Base-by-base conservation (phyloP, 106 monocot genomes). In the Apostasia ramifera region DNA sequence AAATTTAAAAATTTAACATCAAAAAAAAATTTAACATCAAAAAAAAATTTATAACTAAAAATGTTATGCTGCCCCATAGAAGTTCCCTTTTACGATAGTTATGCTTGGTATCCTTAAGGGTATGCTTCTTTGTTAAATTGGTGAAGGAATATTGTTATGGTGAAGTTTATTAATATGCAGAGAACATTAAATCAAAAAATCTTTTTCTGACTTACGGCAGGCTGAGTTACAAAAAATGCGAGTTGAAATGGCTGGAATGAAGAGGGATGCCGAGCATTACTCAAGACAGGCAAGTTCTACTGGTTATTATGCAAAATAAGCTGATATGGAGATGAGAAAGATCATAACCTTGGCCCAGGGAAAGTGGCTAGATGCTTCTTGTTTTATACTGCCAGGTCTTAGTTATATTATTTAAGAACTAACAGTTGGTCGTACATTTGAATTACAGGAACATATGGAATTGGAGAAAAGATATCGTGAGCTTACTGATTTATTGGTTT, bases 231-330 rank as follows among this genome's bases (percentile, higher is more conserved):
- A 98, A 73, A 98, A 98, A 57, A 85, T 92, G 85, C 80, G 97
- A 83, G 90, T 98, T 56, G 97, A 98, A 79, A 90, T 98, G 97
- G 84, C 97, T 78, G 97, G 97, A 58, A 98, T 98, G 97, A 89
- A 79, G 90, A 85, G 89, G 71, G 97, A 98, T 76, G 92, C 92
- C 47, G 97, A 92, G 63, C 97, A 98, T 78, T 98, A 98, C 77
- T 98, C 97, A 44, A 84, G 92, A 57, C 92, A 98, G 72, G 97
- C 83, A 67, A 62, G 62, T 62, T 62, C 62, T 62, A n/a, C 10
- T 59, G 44, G 8, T 62, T 42, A 40, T 62, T 62, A 11, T 1
- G 42, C 12, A 12, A 8, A 62, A n/a, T 62, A 3, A 11, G 12
- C 37, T 8, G 44, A 50, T 4, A 44, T 44, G 11, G 44, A 50